Evolutionary conservation across 164 flowering plant species (phyloP).

Genomic region (Magnolia kwangsiensis): DNA sequence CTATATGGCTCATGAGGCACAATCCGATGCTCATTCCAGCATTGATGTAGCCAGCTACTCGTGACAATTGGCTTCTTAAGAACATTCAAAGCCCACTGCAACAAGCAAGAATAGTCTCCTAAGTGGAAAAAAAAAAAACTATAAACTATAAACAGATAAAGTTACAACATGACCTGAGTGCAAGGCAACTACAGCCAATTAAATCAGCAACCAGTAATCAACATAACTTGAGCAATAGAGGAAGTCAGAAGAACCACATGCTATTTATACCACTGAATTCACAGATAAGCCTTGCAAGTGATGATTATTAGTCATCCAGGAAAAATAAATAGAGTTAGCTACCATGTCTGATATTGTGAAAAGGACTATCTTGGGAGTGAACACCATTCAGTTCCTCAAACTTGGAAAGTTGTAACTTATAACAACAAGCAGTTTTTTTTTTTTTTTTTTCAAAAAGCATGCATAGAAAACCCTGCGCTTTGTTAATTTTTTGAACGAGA

Average conservation of each 20-base stretch:
- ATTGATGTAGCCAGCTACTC: constrained; percentile 67
- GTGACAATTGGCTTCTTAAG: constrained; percentile 83
- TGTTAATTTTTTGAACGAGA: too few species aligned
- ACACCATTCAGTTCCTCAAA: too few species aligned
- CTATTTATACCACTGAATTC: not conserved
- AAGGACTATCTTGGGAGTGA: too few species aligned
- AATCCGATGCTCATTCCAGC: constrained; percentile 92
- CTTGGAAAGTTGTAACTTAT: too few species aligned
- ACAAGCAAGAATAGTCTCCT: constrained; percentile 3
- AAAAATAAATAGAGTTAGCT: too few species aligned
- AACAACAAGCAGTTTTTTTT: too few species aligned
- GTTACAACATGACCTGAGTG: not conserved
- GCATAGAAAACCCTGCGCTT: too few species aligned
- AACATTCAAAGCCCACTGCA: constrained; percentile 78
- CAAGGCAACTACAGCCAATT: not conserved
- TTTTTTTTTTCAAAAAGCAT: too few species aligned
- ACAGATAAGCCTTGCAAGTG: too few species aligned
- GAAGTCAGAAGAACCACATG: not conserved
- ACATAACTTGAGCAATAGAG: not conserved
- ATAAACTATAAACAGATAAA: not conserved
- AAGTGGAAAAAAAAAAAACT: not conserved
- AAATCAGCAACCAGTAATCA: not conserved
- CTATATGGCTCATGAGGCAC: constrained; percentile 79
- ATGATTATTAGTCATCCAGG: too few species aligned
- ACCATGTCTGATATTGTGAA: too few species aligned